Evolutionary conservation across 345 rosid genomes (phyloP).

Genomic region (Gossypium herbaceum): DNA sequence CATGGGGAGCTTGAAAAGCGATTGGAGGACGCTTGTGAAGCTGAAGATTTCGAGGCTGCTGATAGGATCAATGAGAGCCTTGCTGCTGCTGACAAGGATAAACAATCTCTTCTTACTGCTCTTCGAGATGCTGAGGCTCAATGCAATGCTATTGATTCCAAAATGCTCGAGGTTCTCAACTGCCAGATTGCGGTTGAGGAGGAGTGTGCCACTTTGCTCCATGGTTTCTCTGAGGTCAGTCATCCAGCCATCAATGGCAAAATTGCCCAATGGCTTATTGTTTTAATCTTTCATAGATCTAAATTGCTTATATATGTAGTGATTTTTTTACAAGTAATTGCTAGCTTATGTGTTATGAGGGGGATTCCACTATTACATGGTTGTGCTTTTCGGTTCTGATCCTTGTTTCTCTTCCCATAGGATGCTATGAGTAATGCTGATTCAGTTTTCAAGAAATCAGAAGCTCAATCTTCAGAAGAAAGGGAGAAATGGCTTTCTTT

Average conservation of each 20-base stretch:
- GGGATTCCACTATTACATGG: background rate
- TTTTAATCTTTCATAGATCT: background rate
- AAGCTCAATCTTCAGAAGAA: constrained; percentile 38
- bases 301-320: background rate
- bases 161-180: constrained; percentile 53
- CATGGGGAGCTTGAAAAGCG: constrained; percentile 56
- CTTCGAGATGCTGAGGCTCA: constrained; percentile 61
- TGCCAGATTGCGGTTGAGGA: constrained; percentile 68
- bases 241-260: background rate
- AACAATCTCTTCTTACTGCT: constrained; percentile 38
- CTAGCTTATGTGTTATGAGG: background rate
- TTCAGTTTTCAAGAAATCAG: constrained; percentile 42
- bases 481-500: constrained; percentile 59
- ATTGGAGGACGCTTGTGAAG: constrained; percentile 77
- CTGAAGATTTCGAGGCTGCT: constrained; percentile 82
- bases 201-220: constrained; percentile 63
- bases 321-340: background rate
- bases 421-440: constrained; percentile 58
- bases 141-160: constrained; percentile 55
- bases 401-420: constrained; percentile 27
- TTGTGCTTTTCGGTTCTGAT: background rate
- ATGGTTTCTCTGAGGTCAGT: constrained; percentile 50
- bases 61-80: constrained; percentile 71
- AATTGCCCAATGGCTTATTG: background rate
- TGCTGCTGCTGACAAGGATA: constrained; percentile 50